Conservation (phyloP, 2,329 filamentous ascomycete genomes). For the Atkinsonella hypoxylon region DNA sequence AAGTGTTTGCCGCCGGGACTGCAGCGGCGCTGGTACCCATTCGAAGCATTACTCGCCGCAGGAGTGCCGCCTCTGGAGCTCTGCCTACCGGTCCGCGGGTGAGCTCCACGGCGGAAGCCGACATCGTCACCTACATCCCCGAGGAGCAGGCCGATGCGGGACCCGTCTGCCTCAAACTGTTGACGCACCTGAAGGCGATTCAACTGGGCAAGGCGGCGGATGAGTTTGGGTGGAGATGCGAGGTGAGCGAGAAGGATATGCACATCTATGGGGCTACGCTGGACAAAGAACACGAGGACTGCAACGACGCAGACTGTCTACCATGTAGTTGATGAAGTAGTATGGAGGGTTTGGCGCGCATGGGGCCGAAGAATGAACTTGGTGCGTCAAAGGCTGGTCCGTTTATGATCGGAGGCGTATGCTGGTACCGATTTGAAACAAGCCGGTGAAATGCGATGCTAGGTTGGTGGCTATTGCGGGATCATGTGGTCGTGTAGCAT, state of each 20-base stretch:
- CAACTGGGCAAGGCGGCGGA: conserved; percentile 74
- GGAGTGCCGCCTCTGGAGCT: conserved; percentile 11
- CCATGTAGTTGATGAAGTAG: too few species aligned
- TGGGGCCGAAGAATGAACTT: too few species aligned
- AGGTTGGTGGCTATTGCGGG: too few species aligned
- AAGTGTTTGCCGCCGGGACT: conserved; percentile 86
- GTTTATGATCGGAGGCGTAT: too few species aligned
- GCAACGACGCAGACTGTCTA: conserved; percentile 18
- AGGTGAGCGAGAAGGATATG: conserved; percentile 33
- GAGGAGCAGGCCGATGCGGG: conserved; percentile 56
- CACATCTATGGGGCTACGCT: conserved; percentile 22
- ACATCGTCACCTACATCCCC: conserved; percentile 44
- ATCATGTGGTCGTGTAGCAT: too few species aligned
- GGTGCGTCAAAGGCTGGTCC: too few species aligned
- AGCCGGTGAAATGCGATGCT: too few species aligned
- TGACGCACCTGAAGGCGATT: conserved; percentile 70
- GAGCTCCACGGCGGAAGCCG: conserved; percentile 23
- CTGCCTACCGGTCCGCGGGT: conserved; percentile 26
- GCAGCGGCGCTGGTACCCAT: conserved; percentile 87
- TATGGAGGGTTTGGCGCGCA: too few species aligned
- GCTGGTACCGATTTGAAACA: too few species aligned
- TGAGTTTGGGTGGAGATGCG: conserved; percentile 57
- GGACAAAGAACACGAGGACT: conserved; percentile 10
- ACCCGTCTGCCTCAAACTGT: conserved; percentile 57
- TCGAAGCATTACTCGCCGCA: conserved; percentile 68